Conservation (phyloP, 78 protist genomes). For the Dictyostelium firmibasis region DNA sequence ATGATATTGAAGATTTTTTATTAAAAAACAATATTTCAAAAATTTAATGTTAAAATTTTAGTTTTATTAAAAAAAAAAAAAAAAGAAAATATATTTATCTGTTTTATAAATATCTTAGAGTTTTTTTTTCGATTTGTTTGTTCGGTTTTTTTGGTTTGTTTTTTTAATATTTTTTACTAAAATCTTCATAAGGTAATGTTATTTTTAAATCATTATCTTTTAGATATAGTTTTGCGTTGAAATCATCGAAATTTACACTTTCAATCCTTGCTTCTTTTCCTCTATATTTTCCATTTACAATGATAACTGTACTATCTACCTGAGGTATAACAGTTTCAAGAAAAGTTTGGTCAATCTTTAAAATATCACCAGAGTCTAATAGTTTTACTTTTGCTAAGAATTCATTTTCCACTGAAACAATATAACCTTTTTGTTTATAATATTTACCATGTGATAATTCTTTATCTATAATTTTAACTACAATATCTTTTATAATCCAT, state of each 20-base stretch:
- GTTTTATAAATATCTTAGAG: background rate
- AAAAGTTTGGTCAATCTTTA: conserved; percentile 57
- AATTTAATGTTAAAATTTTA: background rate
- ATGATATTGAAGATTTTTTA: background rate
- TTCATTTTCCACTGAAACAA: conserved; percentile 6
- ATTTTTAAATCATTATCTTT: background rate
- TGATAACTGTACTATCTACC: background rate
- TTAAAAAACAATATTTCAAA: background rate
- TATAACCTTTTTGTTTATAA: conserved; percentile 31
- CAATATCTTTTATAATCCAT: conserved; percentile 46
- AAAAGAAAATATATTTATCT: background rate
- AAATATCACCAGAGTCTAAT: background rate
- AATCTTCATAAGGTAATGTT: conserved; percentile 57
- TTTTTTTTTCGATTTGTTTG: no score
- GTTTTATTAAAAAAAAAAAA: background rate
- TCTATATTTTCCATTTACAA: conserved; percentile 25
- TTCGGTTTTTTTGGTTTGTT: no score
- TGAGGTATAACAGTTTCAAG: conserved; percentile 68
- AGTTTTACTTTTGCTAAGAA: conserved; percentile 24
- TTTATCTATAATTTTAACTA: conserved; percentile 75
- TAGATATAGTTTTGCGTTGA: background rate
- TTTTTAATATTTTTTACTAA: conserved; percentile 27
- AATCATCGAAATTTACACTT: conserved; percentile 22
- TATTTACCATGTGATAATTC: conserved; percentile 19
- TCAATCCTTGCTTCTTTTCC: conserved; percentile 9